phyloP scores from a whole-genome alignment of 257 asterid genomes.

The Gentiana macrophylla region DNA sequence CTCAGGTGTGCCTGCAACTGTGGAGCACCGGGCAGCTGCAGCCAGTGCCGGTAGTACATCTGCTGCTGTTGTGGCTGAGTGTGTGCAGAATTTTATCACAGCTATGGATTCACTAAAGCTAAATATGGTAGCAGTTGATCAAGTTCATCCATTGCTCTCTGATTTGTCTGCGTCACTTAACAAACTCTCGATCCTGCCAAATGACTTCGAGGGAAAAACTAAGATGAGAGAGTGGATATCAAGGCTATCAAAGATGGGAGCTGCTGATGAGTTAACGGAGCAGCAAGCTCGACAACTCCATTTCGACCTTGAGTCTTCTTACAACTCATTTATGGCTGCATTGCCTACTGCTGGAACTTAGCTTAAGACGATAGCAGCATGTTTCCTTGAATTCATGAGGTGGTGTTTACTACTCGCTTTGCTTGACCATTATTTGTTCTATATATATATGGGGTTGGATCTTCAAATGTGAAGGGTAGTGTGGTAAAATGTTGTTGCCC shows the following conservation, averaged over 20 bases:
- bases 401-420: too few relatives aligned
- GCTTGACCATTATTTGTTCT: too few relatives aligned
- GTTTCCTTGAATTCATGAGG: too few relatives aligned
- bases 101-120: constrained; percentile 88
- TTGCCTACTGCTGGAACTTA: constrained; percentile 68
- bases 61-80: constrained; percentile 81
- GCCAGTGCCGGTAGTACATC: constrained; percentile 42
- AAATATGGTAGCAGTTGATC: constrained; percentile 92
- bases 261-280: constrained; percentile 88
- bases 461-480: too few relatives aligned
- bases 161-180: constrained; percentile 73
- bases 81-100: constrained; percentile 85
- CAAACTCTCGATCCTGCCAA: constrained; percentile 64
- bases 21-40: constrained; percentile 75
- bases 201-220: constrained; percentile 91
- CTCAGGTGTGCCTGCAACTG: constrained; percentile 93
- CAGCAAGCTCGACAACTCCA: constrained; percentile 96
- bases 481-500: too few relatives aligned
- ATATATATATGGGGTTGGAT: too few relatives aligned
- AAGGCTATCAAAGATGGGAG: constrained; percentile 84
- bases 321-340: constrained; percentile 93
- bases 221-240: constrained; percentile 91
- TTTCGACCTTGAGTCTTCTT: constrained; percentile 84
- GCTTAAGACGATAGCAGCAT: neutral
- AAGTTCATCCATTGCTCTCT: constrained; percentile 79